Evolutionary conservation across 176 grass and related monocot species (phyloP).

Genomic region (Phoenix dactylifera): DNA sequence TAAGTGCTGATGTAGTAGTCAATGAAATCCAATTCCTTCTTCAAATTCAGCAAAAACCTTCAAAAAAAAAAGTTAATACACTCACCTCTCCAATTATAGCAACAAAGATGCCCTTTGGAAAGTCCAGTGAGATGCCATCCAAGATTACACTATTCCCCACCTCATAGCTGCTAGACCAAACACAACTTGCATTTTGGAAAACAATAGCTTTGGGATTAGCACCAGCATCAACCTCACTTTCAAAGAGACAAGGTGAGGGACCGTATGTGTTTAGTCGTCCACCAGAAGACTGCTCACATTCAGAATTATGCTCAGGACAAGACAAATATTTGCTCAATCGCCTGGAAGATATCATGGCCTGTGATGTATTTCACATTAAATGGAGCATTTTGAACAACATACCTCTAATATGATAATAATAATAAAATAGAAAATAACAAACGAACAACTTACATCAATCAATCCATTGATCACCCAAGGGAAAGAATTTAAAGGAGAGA

Average conservation of each 20-base stretch:
- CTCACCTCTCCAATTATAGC: slow-evolving; percentile 83
- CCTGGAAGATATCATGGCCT: slow-evolving; percentile 84
- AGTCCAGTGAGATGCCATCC: slow-evolving; percentile 43
- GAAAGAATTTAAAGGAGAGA: slow-evolving; percentile 90
- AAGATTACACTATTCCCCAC: slow-evolving; percentile 36
- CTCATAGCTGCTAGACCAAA: slow-evolving; percentile 54
- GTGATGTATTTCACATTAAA: slow-evolving; percentile 9
- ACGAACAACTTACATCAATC: slow-evolving; percentile 73
- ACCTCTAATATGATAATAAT: neutral
- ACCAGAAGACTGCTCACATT: slow-evolving; percentile 2
- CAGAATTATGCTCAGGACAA: slow-evolving; percentile 50
- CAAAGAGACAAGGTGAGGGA: neutral
- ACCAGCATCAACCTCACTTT: slow-evolving; percentile 19
- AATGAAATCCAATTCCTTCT: too few species aligned
- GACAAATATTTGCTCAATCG: slow-evolving; percentile 74
- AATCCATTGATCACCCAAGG: slow-evolving; percentile 98
- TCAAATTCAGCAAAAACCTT: neutral
- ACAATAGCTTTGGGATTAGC: slow-evolving; percentile 23
- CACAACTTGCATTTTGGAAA: slow-evolving; percentile 43
- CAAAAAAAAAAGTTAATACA: neutral
- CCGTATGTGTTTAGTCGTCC: slow-evolving; percentile 25
- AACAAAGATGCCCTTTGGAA: slow-evolving; percentile 61
- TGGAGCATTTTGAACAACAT: neutral
- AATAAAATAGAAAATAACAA: slow-evolving; percentile 10
- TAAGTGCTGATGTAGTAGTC: too few species aligned